Evolutionary conservation across 768 basidiomycete genomes (phyloP).

Genomic region (Suillus hirtellus): DNA sequence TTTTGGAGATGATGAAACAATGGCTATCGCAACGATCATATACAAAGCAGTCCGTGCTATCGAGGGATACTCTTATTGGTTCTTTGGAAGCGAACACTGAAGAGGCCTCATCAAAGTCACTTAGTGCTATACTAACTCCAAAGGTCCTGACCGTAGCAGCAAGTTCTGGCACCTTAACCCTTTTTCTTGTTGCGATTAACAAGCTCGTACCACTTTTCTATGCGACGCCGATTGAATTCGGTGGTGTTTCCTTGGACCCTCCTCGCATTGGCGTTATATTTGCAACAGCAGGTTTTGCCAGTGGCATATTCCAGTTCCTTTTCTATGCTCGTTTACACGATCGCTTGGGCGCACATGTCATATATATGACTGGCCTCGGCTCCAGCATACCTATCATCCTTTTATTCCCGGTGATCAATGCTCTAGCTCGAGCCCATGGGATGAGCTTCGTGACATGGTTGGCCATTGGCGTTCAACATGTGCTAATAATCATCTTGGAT

Average conservation of each 20-base stretch:
- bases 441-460: not conserved
- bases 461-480: not conserved
- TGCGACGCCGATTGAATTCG: slow-evolving; percentile 37
- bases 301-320: not conserved
- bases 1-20: not conserved
- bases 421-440: not conserved
- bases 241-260: not conserved
- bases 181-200: slow-evolving; percentile 41
- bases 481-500: not conserved
- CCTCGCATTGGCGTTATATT: not conserved
- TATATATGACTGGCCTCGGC: not conserved
- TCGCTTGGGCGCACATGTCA: not conserved
- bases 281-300: not conserved
- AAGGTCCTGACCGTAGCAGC: not conserved
- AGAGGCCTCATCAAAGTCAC: slow-evolving; percentile 34
- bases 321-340: not conserved
- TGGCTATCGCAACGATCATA: not conserved
- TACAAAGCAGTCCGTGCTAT: not conserved
- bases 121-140: not conserved
- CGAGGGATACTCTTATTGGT: not conserved
- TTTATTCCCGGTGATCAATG: not conserved
- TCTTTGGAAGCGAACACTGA: not conserved
- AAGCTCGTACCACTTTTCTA: slow-evolving; percentile 49
- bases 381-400: not conserved
- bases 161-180: slow-evolving; percentile 42